Evolutionary conservation across 441 rosid species (phyloP).

Genomic region (Theobroma grandiflorum): DNA sequence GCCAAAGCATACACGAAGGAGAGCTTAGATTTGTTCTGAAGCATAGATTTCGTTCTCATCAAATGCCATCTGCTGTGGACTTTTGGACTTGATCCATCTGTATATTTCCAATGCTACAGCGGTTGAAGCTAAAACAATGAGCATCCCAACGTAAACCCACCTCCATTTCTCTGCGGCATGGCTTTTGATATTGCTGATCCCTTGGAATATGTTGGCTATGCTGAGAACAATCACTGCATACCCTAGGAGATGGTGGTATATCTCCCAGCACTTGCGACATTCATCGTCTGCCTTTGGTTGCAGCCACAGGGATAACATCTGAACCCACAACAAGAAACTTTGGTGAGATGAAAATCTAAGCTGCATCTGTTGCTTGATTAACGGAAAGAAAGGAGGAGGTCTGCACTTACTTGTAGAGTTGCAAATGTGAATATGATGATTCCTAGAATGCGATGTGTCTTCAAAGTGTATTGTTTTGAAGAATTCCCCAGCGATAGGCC

Average conservation of each 20-base stretch:
- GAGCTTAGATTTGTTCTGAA: conserved; percentile 15
- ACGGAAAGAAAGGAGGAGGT: background rate
- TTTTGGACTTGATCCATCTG: conserved; percentile 39
- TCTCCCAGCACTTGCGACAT: conserved; percentile 41
- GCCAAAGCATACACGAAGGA: background rate
- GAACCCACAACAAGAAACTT: background rate
- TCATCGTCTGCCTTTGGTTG: conserved; percentile 36
- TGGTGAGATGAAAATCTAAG: background rate
- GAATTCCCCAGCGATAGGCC: conserved; percentile 47
- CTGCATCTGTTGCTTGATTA: background rate
- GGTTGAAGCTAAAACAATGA: conserved; percentile 30
- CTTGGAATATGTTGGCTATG: conserved; percentile 40
- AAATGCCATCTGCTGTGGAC: conserved; percentile 25
- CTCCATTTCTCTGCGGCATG: conserved; percentile 43
- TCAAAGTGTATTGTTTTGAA: conserved; percentile 32
- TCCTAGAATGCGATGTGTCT: conserved; percentile 45
- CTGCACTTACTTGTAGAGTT: conserved; percentile 43
- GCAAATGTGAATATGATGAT: conserved; percentile 44
- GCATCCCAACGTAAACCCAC: conserved; percentile 44
- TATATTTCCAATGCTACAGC: conserved; percentile 39
- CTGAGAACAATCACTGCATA: conserved; percentile 38
- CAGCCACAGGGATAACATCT: conserved; percentile 39
- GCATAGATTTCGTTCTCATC: conserved; percentile 13
- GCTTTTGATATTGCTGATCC: conserved; percentile 25
- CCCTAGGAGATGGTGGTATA: conserved; percentile 39